Base-by-base conservation (phyloP, 1,284 basidiomycete genomes). In the Cerioporus squamosus region DNA sequence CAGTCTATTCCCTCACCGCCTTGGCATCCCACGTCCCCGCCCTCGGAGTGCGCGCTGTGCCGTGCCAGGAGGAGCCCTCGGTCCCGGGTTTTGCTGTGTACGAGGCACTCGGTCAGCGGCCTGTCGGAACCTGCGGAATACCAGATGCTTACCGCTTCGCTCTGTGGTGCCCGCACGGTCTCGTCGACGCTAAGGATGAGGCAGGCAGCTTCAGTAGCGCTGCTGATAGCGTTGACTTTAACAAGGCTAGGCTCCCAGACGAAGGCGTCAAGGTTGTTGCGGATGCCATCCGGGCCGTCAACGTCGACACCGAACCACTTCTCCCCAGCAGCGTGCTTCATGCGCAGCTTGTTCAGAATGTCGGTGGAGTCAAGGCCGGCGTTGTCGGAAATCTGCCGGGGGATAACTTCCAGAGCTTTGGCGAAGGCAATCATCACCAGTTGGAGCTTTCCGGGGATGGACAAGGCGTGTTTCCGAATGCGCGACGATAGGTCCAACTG, bases 221-320 rank as follows among this genome's bases (percentile, higher is more conserved):
- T 96, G 71, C 87, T 90, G 69, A 99, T 88, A 18, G 97, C 97
- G 71, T 99, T 99, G 60, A 91, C 81, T 79, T 99, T 98, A 70
- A 99, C 93, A 55, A 99, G 80, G 64, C 91, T 91, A 15, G 97
- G 97, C 74, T 99, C 97, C 97, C 97, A 99, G 8, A 99, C 96
- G 72, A 98, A 99, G 50, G 91, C 91, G 59, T 94, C 92, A 90
- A 98, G 91, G 76, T 98, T 98, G 77, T 99, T 89, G 53, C 93
- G 88, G 23, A 98, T 94, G 17, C 94, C 92, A 49, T 96, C 93
- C 7, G 79, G 72, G 10, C 90, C 90, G 61, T 99, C 95, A 31
- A 99, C 95, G 70, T 98, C 96, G 23, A 99, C 95, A 61, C 97
- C 97, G 44, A 87, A 91, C 96, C 96, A 98, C 57, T 82, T 86